These are phyloP conservation scores for Trichoderma afroharzianum DNA, from an alignment of 2,329 filamentous ascomycete species.

Conservation along the genomic window DNA sequence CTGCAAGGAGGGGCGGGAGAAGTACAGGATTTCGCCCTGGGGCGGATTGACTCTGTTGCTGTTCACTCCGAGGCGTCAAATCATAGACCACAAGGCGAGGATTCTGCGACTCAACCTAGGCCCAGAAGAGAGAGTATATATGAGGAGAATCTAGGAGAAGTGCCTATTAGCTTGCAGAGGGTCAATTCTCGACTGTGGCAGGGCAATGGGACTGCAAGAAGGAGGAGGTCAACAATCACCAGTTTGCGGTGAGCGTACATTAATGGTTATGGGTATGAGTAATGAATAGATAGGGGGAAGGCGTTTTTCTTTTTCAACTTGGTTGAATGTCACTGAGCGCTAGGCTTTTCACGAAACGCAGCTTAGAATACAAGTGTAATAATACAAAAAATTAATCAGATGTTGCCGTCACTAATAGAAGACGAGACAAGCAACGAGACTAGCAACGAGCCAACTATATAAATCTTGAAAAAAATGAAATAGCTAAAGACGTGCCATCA, in stretches of 20 bases:
- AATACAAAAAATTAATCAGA: neutral
- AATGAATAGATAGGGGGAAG: neutral
- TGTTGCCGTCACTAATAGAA: neutral
- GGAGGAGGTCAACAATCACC: conserved; percentile 19
- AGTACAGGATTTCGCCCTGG: conserved; percentile 16
- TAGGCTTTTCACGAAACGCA: too few relatives aligned
- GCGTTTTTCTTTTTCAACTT: neutral
- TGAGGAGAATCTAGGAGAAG: conserved; percentile 33
- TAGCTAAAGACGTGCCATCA: neutral
- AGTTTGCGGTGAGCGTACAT: neutral
- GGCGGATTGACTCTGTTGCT: conserved; percentile 15
- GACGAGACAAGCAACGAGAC: neutral
- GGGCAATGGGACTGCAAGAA: conserved; percentile 30
- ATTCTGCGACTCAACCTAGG: conserved; percentile 22
- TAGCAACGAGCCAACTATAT: neutral
- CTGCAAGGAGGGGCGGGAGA: conserved; percentile 7
- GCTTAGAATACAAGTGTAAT: neutral
- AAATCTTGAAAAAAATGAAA: neutral
- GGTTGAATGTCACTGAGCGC: neutral
- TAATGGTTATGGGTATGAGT: neutral
- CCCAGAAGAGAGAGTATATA: conserved; percentile 18
- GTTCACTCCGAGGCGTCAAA: conserved; percentile 18
- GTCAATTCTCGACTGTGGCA: conserved; percentile 41
- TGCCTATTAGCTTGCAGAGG: conserved; percentile 46
- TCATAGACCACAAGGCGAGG: conserved; percentile 20